A percentile compares a stretch with the other conserved stretches of the same genome.
Conservation (phyloP, 2,329 filamentous ascomycete genomes). For the Talaromyces funiculosus region DNA sequence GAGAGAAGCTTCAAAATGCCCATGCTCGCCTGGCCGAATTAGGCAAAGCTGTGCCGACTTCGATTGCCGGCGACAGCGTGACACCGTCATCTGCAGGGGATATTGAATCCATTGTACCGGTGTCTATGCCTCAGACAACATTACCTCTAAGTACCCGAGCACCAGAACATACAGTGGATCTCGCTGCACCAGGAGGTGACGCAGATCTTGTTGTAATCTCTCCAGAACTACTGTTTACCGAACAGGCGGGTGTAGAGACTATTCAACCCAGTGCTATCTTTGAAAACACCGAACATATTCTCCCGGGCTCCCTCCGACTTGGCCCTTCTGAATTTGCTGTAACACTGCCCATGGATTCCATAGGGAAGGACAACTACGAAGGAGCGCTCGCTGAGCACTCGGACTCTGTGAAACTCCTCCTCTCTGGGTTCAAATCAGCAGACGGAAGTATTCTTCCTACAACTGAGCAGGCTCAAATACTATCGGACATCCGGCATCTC, state of each 20-base stretch:
- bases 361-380: slow-evolving; percentile 40
- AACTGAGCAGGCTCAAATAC: slow-evolving; percentile 22
- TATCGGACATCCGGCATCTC: slow-evolving; percentile 30
- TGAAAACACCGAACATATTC: slow-evolving; percentile 20
- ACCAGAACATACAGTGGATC: slow-evolving; percentile 21
- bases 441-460: slow-evolving; percentile 12
- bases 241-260: slow-evolving; percentile 25
- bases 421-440: slow-evolving; percentile 19
- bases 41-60: slow-evolving; percentile 15
- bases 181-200: slow-evolving; percentile 12
- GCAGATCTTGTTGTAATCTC: slow-evolving; percentile 24
- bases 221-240: slow-evolving; percentile 22
- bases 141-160: slow-evolving; percentile 33
- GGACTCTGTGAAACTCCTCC: slow-evolving; percentile 26
- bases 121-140: slow-evolving; percentile 25
- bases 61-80: slow-evolving; percentile 24
- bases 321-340: slow-evolving; percentile 38
- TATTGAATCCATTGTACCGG: slow-evolving; percentile 31
- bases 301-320: slow-evolving; percentile 30
- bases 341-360: slow-evolving; percentile 39
- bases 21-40: slow-evolving; percentile 26
- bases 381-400: slow-evolving; percentile 26
- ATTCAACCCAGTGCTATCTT: slow-evolving; percentile 35
- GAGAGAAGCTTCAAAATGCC: slow-evolving; percentile 28
- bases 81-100: slow-evolving; percentile 40